These are phyloP conservation scores for Carpinus fangiana DNA, from an alignment of 306 rosid genomes.

Conservation along the genomic window DNA sequence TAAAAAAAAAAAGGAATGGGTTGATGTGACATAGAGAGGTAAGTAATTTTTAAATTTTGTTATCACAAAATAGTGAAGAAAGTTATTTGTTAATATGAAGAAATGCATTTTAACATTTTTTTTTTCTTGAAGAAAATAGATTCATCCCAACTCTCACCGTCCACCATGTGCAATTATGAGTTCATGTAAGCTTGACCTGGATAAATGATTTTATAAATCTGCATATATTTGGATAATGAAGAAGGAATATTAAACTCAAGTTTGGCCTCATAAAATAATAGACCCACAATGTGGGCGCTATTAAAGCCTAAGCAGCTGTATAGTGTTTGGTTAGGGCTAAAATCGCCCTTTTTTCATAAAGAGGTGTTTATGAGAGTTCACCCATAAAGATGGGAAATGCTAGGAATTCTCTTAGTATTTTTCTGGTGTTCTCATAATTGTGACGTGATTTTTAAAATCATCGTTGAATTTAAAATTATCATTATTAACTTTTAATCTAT, in stretches of 20 bases:
- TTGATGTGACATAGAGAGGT: too few relatives aligned
- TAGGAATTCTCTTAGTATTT: too few relatives aligned
- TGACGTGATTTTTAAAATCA: too few relatives aligned
- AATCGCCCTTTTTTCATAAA: not conserved
- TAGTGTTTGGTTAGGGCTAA: conserved; percentile 11
- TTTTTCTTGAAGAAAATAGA: not conserved
- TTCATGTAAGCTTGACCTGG: conserved; percentile 14
- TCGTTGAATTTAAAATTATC: too few relatives aligned
- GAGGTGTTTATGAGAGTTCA: not conserved
- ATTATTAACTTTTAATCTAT: too few relatives aligned
- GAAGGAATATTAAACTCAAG: not conserved
- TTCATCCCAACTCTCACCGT: conserved; percentile 7
- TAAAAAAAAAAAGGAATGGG: too few relatives aligned
- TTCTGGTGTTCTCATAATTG: too few relatives aligned
- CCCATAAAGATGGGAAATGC: not conserved
- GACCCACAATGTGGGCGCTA: conserved; percentile 25
- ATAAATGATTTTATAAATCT: conserved; percentile 1
- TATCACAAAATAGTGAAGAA: too few relatives aligned
- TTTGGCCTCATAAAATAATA: not conserved
- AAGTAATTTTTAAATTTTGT: too few relatives aligned
- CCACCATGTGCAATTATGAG: conserved; percentile 35
- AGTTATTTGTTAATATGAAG: too few relatives aligned
- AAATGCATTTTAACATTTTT: too few relatives aligned
- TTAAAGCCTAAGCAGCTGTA: not conserved
- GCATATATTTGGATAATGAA: not conserved